Conservation (phyloP, 371 early-diverging fungal species). For the Zancudomyces culisetae region DNA sequence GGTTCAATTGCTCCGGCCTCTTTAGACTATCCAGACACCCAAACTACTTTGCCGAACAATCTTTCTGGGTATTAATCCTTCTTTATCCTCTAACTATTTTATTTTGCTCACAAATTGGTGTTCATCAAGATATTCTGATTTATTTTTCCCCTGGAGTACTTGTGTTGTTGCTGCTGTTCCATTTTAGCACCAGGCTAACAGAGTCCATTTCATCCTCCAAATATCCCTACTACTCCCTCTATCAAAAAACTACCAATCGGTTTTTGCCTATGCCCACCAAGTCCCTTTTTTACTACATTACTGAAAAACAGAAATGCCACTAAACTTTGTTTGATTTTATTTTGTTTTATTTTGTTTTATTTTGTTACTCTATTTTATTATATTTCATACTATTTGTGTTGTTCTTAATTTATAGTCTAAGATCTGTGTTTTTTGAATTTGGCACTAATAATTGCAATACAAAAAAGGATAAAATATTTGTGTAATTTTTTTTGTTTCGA, state of each 20-base stretch:
- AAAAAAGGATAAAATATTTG: too few species aligned
- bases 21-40: conserved; percentile 61
- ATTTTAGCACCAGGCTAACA: conserved; percentile 50
- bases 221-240: conserved; percentile 52
- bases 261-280: conserved; percentile 28
- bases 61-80: conserved; percentile 42
- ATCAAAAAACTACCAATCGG: conserved; percentile 35
- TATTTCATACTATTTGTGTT: too few species aligned
- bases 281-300: neutral
- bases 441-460: too few species aligned
- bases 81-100: conserved; percentile 26
- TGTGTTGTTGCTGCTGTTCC: conserved; percentile 43
- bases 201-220: conserved; percentile 47
- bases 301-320: too few species aligned
- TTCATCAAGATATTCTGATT: neutral
- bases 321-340: too few species aligned
- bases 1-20: conserved; percentile 54
- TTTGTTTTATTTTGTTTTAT: too few species aligned
- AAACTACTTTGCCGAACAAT: conserved; percentile 60
- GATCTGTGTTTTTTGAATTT: too few species aligned
- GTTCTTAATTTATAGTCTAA: too few species aligned
- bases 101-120: conserved; percentile 15
- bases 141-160: conserved; percentile 27
- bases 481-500: too few species aligned
- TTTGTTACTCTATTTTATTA: too few species aligned